Evolutionary conservation across 768 basidiomycete genomes (phyloP), one percentile per base, ranked within the genome.

Genomic region (Mycena alexandri): DNA sequence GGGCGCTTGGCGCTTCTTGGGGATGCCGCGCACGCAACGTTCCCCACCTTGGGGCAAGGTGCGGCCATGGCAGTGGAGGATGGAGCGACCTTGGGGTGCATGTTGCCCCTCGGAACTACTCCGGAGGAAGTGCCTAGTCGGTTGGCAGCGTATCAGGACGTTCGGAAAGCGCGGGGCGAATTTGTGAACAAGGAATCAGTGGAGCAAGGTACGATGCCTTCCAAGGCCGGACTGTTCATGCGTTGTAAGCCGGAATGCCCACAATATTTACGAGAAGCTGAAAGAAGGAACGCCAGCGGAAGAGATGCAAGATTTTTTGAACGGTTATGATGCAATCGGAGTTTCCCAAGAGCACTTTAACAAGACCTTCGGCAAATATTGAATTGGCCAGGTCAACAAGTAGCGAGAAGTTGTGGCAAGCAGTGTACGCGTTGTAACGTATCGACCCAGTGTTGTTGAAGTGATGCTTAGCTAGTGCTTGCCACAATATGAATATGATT

Each of bases 1-100:
- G 64, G 51, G 2, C 25, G 50, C n/a, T 17, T 58, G 13, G 57
- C 50, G 1, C 29, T 65, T 1, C 56, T 59, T 7, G 57, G 56
- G 1, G 57, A 65, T 10, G 56, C 64, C 4, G 64, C 64, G 14
- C 64, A 65, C 22, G 64, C 29, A 4, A 59, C 64, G 17, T 42
- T 64, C 11, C 63, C 55, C 19, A 50, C 46, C 2, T 24, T 64
- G 6, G 63, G 54, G 1, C 63, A 65, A 14, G 63, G 63, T 1
- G 63, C 56, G 25, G 63, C 55, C 1, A 65, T 65, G 55, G 63
- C 63, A 14, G 22, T 65, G 9, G 64, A 65, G 42, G 64, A 65
- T 14, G 56, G 50, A 2, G 64, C 50, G 5, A 42, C 64, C 11
- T 19, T 65, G 16, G 64, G 41, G 0, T 65, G 64, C 13, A 59